Base-by-base conservation (phyloP, 345 rosid species). In the Moringa oleifera region DNA sequence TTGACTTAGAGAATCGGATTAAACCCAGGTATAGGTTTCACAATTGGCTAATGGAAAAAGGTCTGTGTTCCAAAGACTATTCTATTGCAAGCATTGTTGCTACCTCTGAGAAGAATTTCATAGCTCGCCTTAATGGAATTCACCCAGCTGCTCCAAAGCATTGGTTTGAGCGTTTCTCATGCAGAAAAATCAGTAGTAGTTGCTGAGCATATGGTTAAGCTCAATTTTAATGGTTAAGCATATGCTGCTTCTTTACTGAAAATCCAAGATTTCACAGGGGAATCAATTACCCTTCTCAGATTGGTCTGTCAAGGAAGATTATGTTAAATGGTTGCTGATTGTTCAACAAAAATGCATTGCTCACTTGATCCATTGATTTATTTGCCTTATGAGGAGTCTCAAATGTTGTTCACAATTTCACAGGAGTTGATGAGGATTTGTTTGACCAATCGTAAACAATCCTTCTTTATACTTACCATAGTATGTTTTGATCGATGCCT, bases 81-180 rank as follows among this genome's bases (percentile, higher is more conserved):
- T 77, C 86, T 23, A 62, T 83, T 28, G 78, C 84, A 20, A 85
- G 89, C 80, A 75, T 88, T 46, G 79, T 88, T 66, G 89, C 95
- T 55, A 79, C 86, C 8, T 75, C 89, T 67, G 88, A 85, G 60
- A 85, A 79, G 79, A 65, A 61, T 9, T 85, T 81, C 65, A 20
- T 85, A 23, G 63, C 73, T 59, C 86, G 95, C 53, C 50, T 85
- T 17, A 54, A 64, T 58, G 68, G 82, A 65, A 81, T 85, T 69
- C 88, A 83, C 70, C 95, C 89, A 0, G 89, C 87, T 57, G 77
- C 81, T 64, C 79, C 75, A n/a, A 85, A 81, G 64, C 76, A 60
- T 33, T 88, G 84, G 84, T 70, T 77, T 4, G 87, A 83, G 76
- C 62, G 70, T 57, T 81, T 75, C 68, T 66, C 67, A 17, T 10